phyloP scores from a whole-genome alignment of 2,329 filamentous ascomycete genomes.

The Sporothrix euskadiensis region DNA sequence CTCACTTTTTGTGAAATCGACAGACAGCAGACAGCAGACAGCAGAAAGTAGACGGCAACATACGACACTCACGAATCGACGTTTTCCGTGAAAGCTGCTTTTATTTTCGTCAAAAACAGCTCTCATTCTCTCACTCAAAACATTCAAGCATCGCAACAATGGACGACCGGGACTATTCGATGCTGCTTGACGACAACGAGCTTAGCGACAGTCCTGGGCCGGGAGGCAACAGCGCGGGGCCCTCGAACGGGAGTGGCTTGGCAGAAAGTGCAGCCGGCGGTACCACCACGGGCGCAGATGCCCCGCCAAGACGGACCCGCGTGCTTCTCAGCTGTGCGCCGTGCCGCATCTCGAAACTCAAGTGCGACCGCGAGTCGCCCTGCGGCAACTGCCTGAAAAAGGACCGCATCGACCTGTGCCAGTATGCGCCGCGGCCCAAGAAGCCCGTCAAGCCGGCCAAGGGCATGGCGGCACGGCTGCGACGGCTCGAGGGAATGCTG shows the following conservation, averaged over 20 bases:
- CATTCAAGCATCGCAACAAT: neutral
- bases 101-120: neutral
- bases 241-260: neutral
- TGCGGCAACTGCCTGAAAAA: constrained; percentile 57
- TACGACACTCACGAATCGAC: neutral
- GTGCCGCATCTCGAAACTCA: constrained; percentile 57
- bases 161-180: neutral
- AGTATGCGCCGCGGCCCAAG: constrained; percentile 51
- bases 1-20: neutral
- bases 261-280: constrained; percentile 1
- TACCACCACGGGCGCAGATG: neutral
- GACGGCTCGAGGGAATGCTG: constrained; percentile 60
- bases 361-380: constrained; percentile 56
- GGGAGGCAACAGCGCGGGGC: neutral
- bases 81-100: neutral
- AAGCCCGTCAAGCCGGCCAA: constrained; percentile 44
- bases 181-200: constrained; percentile 8
- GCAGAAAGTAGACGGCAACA: neutral
- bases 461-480: constrained; percentile 56
- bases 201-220: neutral
- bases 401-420: constrained; percentile 48
- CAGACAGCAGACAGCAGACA: neutral
- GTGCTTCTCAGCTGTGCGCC: constrained; percentile 55
- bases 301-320: constrained; percentile 46
- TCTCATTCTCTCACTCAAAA: neutral